A percentile compares a stretch with the other conserved stretches of the same genome.
Conservation (phyloP, 306 rosid species). For the Crotalaria pallida region DNA sequence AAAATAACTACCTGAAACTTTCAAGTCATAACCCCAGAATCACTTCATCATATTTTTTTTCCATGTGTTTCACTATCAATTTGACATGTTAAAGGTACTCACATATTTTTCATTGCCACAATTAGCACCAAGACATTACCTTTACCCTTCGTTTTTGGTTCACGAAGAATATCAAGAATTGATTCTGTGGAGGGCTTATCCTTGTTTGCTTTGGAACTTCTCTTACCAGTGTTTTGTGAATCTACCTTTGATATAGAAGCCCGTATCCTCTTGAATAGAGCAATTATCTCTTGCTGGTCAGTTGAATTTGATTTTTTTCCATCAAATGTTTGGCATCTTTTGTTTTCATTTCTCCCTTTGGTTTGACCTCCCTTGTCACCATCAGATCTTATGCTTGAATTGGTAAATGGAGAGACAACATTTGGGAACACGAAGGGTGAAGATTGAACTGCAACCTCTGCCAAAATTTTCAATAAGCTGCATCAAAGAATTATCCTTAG, state of each 20-base stretch:
- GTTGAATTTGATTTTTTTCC: conserved; percentile 20
- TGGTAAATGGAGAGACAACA: not conserved
- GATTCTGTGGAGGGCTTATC: conserved; percentile 32
- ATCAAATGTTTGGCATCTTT: conserved; percentile 19
- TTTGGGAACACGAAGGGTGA: conserved; percentile 18
- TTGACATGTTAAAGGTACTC: not conserved
- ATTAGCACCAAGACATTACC: conserved; percentile 14
- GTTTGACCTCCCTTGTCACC: conserved; percentile 27
- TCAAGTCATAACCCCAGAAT: not conserved
- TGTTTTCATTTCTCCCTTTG: conserved; percentile 26
- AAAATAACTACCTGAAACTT: not conserved
- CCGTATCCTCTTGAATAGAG: conserved; percentile 44
- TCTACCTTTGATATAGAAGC: conserved; percentile 39
- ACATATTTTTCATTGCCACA: not conserved
- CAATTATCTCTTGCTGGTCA: conserved; percentile 51
- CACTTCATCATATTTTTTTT: not conserved
- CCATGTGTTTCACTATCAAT: not conserved
- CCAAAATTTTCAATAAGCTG: conserved; percentile 68
- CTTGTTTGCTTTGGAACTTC: not conserved
- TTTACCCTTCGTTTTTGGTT: conserved; percentile 28
- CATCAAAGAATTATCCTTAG: conserved; percentile 55
- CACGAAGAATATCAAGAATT: conserved; percentile 37
- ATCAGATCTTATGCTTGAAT: conserved; percentile 25
- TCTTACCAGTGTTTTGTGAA: conserved; percentile 7
- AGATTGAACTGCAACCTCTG: conserved; percentile 51